Conservation (phyloP, 2,329 filamentous ascomycete species). For the Trichoderma gracile region DNA sequence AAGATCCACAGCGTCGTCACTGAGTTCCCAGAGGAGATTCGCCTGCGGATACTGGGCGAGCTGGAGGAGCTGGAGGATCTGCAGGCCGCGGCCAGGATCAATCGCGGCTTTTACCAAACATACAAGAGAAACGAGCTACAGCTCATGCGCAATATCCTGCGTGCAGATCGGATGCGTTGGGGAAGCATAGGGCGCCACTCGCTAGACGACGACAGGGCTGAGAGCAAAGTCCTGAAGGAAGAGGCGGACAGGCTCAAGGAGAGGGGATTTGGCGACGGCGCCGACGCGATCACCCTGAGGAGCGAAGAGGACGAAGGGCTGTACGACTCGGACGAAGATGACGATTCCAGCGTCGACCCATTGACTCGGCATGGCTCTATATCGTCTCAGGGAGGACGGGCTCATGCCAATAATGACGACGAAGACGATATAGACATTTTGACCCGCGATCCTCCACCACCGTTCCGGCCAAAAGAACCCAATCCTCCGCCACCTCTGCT, state of each 20-base stretch:
- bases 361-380: conserved; percentile 8
- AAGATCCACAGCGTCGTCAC: conserved; percentile 37
- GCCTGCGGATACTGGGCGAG: conserved; percentile 44
- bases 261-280: conserved; percentile 31
- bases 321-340: conserved; percentile 31
- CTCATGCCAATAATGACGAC: neutral
- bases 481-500: conserved; percentile 24
- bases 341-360: conserved; percentile 27
- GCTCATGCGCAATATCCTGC: conserved; percentile 42
- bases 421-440: conserved; percentile 18
- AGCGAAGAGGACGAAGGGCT: conserved; percentile 36
- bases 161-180: conserved; percentile 33
- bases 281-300: conserved; percentile 36
- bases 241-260: conserved; percentile 38
- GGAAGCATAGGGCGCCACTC: conserved; percentile 29
- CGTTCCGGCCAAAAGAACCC: conserved; percentile 16
- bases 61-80: conserved; percentile 47
- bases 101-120: conserved; percentile 46
- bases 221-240: conserved; percentile 40
- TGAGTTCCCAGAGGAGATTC: conserved; percentile 42
- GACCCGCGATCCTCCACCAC: conserved; percentile 23
- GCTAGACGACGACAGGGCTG: conserved; percentile 33
- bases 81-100: conserved; percentile 45
- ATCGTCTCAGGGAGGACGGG: neutral
- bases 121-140: conserved; percentile 48